Evolutionary conservation across 345 rosid genomes (phyloP).

Genomic region (Moricandia moricandioides): DNA sequence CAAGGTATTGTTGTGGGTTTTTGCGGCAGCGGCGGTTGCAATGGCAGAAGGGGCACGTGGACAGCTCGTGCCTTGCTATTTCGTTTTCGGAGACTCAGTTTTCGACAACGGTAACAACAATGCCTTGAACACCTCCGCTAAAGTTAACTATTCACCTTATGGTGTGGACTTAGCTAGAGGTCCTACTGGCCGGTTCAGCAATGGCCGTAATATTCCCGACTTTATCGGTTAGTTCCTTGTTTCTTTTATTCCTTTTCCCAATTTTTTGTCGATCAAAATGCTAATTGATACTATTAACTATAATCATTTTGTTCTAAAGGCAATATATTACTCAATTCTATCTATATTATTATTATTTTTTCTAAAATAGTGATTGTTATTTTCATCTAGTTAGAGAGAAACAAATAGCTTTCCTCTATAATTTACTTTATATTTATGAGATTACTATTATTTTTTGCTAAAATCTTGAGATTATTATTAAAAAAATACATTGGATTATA

Average conservation of each 20-base stretch:
- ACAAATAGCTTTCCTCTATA: no score
- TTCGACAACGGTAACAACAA: conserved; percentile 64
- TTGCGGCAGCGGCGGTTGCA: conserved; percentile 8
- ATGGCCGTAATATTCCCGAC: conserved; percentile 57
- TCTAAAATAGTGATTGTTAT: no score
- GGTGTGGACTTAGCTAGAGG: conserved; percentile 57
- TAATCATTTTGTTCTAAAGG: no score
- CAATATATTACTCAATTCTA: no score
- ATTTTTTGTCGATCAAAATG: not conserved
- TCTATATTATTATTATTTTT: no score
- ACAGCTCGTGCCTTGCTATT: conserved; percentile 53
- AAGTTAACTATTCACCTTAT: conserved; percentile 56
- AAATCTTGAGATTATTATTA: no score
- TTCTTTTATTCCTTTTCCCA: not conserved
- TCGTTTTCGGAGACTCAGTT: conserved; percentile 63
- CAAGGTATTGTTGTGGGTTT: conserved; percentile 6
- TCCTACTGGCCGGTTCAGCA: conserved; percentile 60
- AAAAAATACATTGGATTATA: no score
- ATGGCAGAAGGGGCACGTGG: conserved; percentile 17
- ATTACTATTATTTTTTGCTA: no score
- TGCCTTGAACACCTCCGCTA: conserved; percentile 42
- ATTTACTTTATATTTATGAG: no score
- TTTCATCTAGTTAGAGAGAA: no score
- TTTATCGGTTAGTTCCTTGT: conserved; percentile 40
- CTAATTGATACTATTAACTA: no score